These are phyloP conservation scores for Akanthomyces dipterigenus DNA, from an alignment of 2,329 filamentous ascomycete genomes.

Conservation along the genomic window DNA sequence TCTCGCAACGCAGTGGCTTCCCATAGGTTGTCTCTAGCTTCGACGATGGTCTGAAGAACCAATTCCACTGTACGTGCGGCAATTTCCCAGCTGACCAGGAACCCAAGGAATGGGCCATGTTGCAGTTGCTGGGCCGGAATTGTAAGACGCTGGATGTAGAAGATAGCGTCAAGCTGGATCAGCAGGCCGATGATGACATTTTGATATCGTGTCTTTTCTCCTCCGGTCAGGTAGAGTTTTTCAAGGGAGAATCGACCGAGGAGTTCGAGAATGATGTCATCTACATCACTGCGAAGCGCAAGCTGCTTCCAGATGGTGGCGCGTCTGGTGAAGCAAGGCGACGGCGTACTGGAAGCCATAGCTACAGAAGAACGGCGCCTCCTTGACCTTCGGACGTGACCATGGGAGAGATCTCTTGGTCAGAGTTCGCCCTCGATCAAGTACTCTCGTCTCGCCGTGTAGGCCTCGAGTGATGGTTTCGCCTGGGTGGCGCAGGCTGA, in stretches of 20 bases:
- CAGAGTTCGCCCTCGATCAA: not conserved
- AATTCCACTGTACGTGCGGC: constrained; percentile 31
- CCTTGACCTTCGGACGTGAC: not conserved
- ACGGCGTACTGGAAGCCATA: constrained; percentile 24
- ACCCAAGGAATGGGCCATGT: constrained; percentile 30
- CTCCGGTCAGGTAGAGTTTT: constrained; percentile 30
- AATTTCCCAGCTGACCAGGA: constrained; percentile 34
- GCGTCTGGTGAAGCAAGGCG: constrained; percentile 30
- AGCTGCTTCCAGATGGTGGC: constrained; percentile 29
- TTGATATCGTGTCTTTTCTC: constrained; percentile 27
- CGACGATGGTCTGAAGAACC: constrained; percentile 28
- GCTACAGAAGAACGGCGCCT: not conserved
- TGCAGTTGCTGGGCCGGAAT: constrained; percentile 30
- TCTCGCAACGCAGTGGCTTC: constrained; percentile 25
- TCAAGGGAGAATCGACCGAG: constrained; percentile 36
- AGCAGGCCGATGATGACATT: constrained; percentile 28
- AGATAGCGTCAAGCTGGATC: constrained; percentile 32
- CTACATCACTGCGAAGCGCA: constrained; percentile 32
- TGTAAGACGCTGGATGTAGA: constrained; percentile 33
- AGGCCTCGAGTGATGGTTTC: not conserved
- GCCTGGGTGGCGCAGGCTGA: not conserved
- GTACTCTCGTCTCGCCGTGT: not conserved
- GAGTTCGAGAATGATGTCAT: constrained; percentile 34
- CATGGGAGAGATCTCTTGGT: not conserved
- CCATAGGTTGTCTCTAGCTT: constrained; percentile 30